Base-by-base conservation (phyloP, 257 asterid species). In the Perilla frutescens region DNA sequence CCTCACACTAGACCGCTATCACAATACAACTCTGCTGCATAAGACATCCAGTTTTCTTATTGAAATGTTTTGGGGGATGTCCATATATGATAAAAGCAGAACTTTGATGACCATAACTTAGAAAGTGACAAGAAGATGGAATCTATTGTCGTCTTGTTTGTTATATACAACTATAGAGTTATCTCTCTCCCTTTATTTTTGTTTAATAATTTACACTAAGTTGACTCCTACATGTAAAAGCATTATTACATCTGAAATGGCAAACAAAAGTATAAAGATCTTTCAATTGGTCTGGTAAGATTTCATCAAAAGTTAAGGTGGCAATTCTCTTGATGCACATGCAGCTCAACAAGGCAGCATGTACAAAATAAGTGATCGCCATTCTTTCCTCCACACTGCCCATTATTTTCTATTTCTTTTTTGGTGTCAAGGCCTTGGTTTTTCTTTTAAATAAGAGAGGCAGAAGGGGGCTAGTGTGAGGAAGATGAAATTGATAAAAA, bases 1-100 rank as follows among this genome's bases (percentile, higher is more conserved):
- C 51, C 70, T 77, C 77, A 64, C 66, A 72, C 78, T 72, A 71
- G 75, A 77, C 71, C 57, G 74, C 70, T 72, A 77, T 71, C 81
- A 72, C 70, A 72, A 49, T 50, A 77, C 78, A 74, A 66, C 68
- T 71, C 74, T 40, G 63, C 81, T 72, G 78, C 82, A 72, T 66
- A 72, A 66, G 74, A 66, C 44, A 72, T 66, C 71, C 82, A 59
- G 58, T 49, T 70, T 31, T 48, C 43, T 57, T 47, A 65, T 57
- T 72, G 59, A n/a, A 77, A 58, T 72, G 60, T 66, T 67, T 60
- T 34, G 32, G 73, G 60, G 74, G 78, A 57, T 34, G 71, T 66
- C 64, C 45, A 74, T 43, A 66, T 34, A 62, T 36, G 64, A 71
- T 56, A 71, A 71, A 54, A 63, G 70, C 74, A 71, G 36, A 71